Evolutionary conservation across 2,329 filamentous ascomycete genomes (phyloP).

Genomic region (Tolypocladium album): DNA sequence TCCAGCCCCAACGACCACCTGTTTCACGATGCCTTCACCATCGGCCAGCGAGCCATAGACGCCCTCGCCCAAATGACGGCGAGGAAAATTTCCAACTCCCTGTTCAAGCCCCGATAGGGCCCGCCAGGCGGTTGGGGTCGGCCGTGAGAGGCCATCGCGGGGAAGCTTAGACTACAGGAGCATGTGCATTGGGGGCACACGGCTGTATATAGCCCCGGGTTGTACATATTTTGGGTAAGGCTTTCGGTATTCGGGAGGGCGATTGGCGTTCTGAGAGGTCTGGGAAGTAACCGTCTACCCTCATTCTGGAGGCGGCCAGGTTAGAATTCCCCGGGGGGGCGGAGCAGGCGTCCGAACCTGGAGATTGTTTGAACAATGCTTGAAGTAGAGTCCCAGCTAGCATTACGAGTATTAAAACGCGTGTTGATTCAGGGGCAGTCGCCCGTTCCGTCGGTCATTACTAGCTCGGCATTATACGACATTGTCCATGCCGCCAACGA

Average conservation of each 20-base stretch:
- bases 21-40: slow-evolving; percentile 40
- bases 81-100: slow-evolving; percentile 9
- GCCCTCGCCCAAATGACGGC: slow-evolving; percentile 8
- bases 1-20: slow-evolving; percentile 33
- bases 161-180: not conserved
- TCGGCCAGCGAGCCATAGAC: slow-evolving; percentile 23
- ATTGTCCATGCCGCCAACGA: too few relatives aligned
- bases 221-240: not conserved
- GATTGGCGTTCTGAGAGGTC: not conserved
- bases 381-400: not conserved
- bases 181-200: not conserved
- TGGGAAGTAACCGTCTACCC: not conserved
- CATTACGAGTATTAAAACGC: not conserved
- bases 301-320: not conserved
- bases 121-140: not conserved
- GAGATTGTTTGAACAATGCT: not conserved
- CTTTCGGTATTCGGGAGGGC: not conserved
- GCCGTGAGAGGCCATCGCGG: not conserved
- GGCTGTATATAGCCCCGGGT: not conserved
- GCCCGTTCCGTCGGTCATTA: not conserved
- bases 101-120: slow-evolving; percentile 8
- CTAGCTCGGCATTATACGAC: too few relatives aligned
- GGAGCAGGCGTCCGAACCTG: not conserved
- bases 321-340: not conserved
- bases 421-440: not conserved